Conservation (phyloP, 129 eudicot species). For the Chrysanthemum seticuspe region DNA sequence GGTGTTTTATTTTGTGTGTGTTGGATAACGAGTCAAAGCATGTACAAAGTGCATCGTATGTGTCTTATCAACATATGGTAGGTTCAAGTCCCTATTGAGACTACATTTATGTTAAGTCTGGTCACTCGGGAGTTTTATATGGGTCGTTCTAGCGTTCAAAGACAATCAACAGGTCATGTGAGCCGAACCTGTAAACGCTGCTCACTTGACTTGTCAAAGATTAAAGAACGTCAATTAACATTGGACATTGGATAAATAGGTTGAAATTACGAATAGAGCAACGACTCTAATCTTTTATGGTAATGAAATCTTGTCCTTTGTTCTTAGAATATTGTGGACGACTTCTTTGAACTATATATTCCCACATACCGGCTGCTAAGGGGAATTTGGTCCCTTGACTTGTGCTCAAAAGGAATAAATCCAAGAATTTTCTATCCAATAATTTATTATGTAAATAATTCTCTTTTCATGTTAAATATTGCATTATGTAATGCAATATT, state of each 20-base stretch:
- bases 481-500: not conserved
- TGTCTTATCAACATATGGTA: no score
- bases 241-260: not conserved
- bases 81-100: no score
- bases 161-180: no score
- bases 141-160: no score
- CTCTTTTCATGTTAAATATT: not conserved
- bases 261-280: no score
- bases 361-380: not conserved
- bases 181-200: no score
- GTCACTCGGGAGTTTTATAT: no score
- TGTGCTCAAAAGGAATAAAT: conserved; percentile 4
- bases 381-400: not conserved
- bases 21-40: no score
- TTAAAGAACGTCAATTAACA: not conserved
- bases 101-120: no score
- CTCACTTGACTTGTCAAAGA: not conserved
- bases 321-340: not conserved
- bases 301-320: not conserved
- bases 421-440: not conserved
- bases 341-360: not conserved
- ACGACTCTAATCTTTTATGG: no score
- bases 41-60: no score
- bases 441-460: not conserved
- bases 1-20: no score